Evolutionary conservation across 345 rosid species (phyloP).

Genomic region (Camelina hispida): DNA sequence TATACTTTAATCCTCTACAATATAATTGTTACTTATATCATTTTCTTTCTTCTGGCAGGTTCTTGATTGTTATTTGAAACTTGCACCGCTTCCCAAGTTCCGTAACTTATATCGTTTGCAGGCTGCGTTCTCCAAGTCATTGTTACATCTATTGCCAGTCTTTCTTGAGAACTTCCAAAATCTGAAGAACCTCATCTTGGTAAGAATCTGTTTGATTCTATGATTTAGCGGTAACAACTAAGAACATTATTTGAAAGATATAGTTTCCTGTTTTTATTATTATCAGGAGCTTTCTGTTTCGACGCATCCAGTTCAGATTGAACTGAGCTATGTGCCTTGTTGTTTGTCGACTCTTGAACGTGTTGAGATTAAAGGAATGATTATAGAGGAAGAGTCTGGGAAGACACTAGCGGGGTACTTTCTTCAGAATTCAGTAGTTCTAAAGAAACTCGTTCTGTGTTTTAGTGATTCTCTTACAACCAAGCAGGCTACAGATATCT

Average conservation of each 20-base stretch:
- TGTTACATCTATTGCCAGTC: background rate
- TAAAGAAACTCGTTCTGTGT: background rate
- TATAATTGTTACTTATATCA: background rate
- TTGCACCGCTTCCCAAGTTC: background rate
- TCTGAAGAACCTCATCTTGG: background rate
- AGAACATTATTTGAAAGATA: background rate
- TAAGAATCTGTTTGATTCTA: background rate
- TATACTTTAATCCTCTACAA: background rate
- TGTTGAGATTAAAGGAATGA: background rate
- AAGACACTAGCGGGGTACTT: background rate
- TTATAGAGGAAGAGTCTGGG: background rate
- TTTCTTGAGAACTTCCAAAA: background rate
- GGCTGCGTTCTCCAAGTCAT: background rate
- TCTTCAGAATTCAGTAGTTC: background rate
- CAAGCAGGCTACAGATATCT: too few species aligned
- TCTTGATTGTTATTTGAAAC: background rate
- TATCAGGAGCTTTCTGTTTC: background rate
- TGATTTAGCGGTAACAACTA: background rate
- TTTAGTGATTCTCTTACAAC: background rate
- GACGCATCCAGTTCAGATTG: background rate
- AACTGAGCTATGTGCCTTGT: background rate
- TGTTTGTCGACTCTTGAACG: background rate
- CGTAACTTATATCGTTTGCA: background rate
- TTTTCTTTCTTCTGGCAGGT: conserved; percentile 5
- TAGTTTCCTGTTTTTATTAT: background rate